Evolutionary conservation across 2,329 filamentous ascomycete species (phyloP), one percentile per base, ranked within the genome.

Genomic region (Sporothrix euskadiensis): DNA sequence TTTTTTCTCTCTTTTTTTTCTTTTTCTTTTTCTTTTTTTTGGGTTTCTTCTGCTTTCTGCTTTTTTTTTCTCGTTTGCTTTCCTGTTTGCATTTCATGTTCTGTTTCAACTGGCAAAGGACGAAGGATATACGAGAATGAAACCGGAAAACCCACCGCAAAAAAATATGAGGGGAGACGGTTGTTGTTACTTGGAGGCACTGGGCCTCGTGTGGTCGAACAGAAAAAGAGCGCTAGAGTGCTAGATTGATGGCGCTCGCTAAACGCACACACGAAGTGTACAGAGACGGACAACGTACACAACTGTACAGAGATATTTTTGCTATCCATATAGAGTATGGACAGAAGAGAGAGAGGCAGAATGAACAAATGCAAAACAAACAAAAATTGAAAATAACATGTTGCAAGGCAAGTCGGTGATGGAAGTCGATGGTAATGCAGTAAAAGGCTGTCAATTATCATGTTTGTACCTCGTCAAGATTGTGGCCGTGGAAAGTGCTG

Each of bases 111-210:
- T 35, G 35, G 35, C 35, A 35, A 57, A 47, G 22, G 26, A 54
- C 4, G 54, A 56, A 56, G 52, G 52, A 71, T 44, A 71, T 59
- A 32, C 39, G 69, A 71, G 47, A 70, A 59, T 61, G 54, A 35
- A 35, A 61, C 35, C 14, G 16, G 14, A 49, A 59, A 71, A 71
- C n/a, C 10, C 35, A 35, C 52, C 52, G 44, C 30, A 70, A 70
- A 44, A 44, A 57, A 57, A 52, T 26, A 22, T 19, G 22, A 35
- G 30, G 32, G 5, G 32, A 8, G 65, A 4, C 12, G 59, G 32
- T 26, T n/a, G 59, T n/a, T 9, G 14, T 35, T n/a, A 9, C 16
- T 39, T 35, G 35, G 26, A 26, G 26, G 26, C 26, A 26, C 26
- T 26, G 26, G 26, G 26, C 26, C 26, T 26, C 26, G 26, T 26